Evolutionary conservation across 2,329 filamentous ascomycete species (phyloP).

Genomic region (Microdochium trichocladiopsis): DNA sequence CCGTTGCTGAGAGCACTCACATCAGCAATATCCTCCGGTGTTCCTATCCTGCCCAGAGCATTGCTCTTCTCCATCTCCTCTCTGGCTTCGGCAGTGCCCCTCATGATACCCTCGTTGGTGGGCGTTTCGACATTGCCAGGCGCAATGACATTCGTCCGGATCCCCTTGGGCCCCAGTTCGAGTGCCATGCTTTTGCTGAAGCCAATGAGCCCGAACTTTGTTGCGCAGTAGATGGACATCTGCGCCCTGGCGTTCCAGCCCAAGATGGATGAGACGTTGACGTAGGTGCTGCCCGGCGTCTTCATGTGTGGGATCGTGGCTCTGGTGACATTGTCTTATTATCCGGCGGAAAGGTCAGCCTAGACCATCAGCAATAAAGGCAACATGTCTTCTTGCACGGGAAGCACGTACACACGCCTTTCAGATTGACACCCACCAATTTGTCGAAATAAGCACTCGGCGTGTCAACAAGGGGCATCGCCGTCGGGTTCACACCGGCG

Average conservation of each 20-base stretch:
- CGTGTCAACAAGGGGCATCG: slow-evolving; percentile 27
- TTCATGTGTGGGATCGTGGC: slow-evolving; percentile 29
- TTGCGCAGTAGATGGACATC: slow-evolving; percentile 24
- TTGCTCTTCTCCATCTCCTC: slow-evolving; percentile 14
- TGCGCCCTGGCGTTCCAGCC: slow-evolving; percentile 16
- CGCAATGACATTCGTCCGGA: slow-evolving; percentile 25
- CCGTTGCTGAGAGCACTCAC: no score
- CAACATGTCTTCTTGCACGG: no score
- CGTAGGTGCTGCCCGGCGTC: slow-evolving; percentile 19
- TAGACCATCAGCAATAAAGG: not conserved
- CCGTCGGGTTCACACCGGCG: slow-evolving; percentile 38
- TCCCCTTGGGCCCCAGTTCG: slow-evolving; percentile 27
- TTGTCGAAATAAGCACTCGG: slow-evolving; percentile 39
- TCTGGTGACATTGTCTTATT: slow-evolving; percentile 28
- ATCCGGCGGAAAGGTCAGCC: not conserved
- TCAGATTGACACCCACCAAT: slow-evolving; percentile 35
- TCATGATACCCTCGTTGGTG: slow-evolving; percentile 33
- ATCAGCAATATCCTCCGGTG: slow-evolving; percentile 17
- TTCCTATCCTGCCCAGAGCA: slow-evolving; percentile 16
- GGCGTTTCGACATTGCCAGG: slow-evolving; percentile 19
- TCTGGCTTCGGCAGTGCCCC: slow-evolving; percentile 30
- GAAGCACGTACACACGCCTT: slow-evolving; percentile 22
- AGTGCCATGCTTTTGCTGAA: slow-evolving; percentile 33
- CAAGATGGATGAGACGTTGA: slow-evolving; percentile 28
- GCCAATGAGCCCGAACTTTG: slow-evolving; percentile 32